Conservation (phyloP, 164 flowering plant genomes). For the Piper betle region DNA sequence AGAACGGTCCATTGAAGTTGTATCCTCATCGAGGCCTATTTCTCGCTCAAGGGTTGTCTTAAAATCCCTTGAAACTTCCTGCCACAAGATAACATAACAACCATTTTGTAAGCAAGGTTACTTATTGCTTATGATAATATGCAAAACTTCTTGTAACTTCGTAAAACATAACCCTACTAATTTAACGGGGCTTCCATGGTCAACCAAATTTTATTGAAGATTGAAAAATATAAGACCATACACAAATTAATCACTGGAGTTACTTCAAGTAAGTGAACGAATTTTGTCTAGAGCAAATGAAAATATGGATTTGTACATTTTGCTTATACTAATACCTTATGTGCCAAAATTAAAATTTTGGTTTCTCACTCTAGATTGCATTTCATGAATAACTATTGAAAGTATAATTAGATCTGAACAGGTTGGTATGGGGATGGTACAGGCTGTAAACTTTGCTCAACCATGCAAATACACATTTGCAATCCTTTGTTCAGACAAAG, state of each 20-base stretch:
- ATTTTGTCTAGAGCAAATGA: too few relatives aligned
- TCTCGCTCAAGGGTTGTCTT: constrained; percentile 87
- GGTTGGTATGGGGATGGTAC: background rate
- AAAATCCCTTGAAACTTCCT: constrained; percentile 98
- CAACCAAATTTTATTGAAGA: background rate
- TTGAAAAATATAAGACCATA: background rate
- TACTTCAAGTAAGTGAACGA: too few relatives aligned
- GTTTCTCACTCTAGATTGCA: too few relatives aligned
- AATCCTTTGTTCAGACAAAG: background rate
- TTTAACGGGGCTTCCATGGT: background rate
- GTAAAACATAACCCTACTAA: background rate
- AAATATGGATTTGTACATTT: too few relatives aligned
- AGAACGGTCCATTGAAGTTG: constrained; percentile 23
- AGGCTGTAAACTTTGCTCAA: background rate
- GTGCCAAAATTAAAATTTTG: too few relatives aligned
- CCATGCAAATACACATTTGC: background rate
- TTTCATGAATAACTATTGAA: too few relatives aligned
- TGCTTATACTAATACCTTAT: too few relatives aligned
- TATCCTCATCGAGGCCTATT: constrained; percentile 84
- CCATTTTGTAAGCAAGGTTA: background rate
- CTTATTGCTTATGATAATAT: background rate
- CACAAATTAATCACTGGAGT: too few relatives aligned
- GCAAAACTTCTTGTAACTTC: background rate
- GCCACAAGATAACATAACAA: background rate
- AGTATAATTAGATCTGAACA: too few relatives aligned